These are phyloP conservation scores for Vitis amurensis DNA, from an alignment of 164 flowering plant species.

Conservation along the genomic window DNA sequence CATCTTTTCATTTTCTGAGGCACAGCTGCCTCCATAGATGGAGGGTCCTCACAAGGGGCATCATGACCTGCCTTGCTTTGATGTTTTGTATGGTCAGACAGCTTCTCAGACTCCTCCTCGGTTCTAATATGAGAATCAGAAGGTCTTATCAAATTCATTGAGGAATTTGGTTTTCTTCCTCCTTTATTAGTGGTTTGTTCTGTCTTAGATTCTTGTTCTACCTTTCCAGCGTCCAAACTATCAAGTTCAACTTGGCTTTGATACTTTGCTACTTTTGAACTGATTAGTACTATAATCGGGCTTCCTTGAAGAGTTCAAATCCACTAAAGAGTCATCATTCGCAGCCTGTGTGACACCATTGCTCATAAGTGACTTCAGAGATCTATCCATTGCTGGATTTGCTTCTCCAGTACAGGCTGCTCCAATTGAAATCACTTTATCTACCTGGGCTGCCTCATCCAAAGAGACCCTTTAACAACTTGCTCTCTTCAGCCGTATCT, in stretches of 20 bases:
- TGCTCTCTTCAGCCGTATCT: constrained; percentile 38
- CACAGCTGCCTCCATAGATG: constrained; percentile 27
- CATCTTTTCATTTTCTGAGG: constrained; percentile 30
- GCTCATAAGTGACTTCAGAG: constrained; percentile 38
- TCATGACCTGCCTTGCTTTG: constrained; percentile 32
- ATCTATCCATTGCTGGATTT: constrained; percentile 31
- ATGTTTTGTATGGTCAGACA: constrained; percentile 22
- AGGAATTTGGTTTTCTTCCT: constrained; percentile 28
- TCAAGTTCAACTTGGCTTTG: constrained; percentile 24
- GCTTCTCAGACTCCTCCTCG: constrained; percentile 31
- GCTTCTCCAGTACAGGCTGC: constrained; percentile 23
- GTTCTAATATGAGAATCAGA: constrained; percentile 33
- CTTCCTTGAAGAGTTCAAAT: constrained; percentile 30
- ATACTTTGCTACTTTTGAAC: constrained; percentile 14
- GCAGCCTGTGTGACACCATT: constrained; percentile 39
- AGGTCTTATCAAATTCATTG: constrained; percentile 23
- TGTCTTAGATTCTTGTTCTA: constrained; percentile 20
- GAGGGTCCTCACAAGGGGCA: constrained; percentile 30
- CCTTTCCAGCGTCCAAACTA: constrained; percentile 18
- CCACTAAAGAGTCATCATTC: constrained; percentile 27
- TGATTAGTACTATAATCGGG: constrained; percentile 15
- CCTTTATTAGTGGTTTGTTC: constrained; percentile 27
- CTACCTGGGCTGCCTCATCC: constrained; percentile 43
- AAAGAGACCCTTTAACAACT: constrained; percentile 19
- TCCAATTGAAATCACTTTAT: constrained; percentile 29